phyloP scores from a whole-genome alignment of 768 basidiomycete genomes.

The Astraeus odoratus region DNA sequence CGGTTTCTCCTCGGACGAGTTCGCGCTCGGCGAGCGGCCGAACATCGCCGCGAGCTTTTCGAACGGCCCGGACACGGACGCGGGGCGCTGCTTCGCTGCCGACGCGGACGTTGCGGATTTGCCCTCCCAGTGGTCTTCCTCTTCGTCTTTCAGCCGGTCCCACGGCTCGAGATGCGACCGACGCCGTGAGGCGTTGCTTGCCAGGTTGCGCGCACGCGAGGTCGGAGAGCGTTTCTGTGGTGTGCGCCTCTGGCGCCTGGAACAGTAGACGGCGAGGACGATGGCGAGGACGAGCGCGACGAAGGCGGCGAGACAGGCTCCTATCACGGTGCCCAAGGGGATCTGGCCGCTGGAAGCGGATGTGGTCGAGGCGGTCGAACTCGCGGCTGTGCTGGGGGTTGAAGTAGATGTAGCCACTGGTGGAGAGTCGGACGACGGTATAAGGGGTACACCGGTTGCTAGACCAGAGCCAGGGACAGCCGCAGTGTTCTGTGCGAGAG shows the following conservation, averaged over 20 bases:
- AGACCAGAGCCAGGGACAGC: neutral
- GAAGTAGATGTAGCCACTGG: neutral
- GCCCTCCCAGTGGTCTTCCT: conserved; percentile 36
- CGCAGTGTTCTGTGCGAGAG: conserved; percentile 16
- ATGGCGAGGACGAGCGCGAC: conserved; percentile 42
- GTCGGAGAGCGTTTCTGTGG: conserved; percentile 11
- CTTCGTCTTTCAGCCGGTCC: conserved; percentile 47
- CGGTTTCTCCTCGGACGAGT: conserved; percentile 43
- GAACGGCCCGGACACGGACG: conserved; percentile 36
- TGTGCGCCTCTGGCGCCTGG: conserved; percentile 31
- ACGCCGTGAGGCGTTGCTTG: conserved; percentile 38
- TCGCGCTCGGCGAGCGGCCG: conserved; percentile 48
- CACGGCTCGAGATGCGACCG: conserved; percentile 42
- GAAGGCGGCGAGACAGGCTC: conserved; percentile 56
- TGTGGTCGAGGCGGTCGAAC: conserved; percentile 6
- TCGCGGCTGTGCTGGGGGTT: conserved; percentile 6
- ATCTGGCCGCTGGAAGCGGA: conserved; percentile 16
- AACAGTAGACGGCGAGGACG: conserved; percentile 48
- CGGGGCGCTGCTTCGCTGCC: conserved; percentile 36
- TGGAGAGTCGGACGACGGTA: neutral
- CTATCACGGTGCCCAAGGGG: conserved; percentile 47
- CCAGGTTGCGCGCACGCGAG: conserved; percentile 32
- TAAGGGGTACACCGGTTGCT: conserved; percentile 13
- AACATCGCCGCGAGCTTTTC: conserved; percentile 59
- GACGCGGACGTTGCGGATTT: too few relatives aligned